Conservation (phyloP, 129 eudicot genomes). For the Flaveria sonorensis region DNA sequence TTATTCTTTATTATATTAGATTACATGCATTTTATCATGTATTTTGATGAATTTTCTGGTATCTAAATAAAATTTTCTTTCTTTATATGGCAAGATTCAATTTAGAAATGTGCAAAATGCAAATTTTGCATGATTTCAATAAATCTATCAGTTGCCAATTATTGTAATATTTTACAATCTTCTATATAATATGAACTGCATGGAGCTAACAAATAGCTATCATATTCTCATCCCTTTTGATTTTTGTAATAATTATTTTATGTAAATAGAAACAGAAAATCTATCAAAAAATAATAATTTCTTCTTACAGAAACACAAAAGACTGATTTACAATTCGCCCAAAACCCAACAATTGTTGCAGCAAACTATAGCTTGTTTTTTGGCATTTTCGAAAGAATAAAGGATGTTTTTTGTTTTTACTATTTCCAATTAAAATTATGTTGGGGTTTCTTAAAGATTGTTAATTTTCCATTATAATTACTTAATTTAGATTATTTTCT, state of each 20-base stretch:
- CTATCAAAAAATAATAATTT: not conserved
- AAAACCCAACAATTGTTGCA: not conserved
- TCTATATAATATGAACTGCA: conserved; percentile 14
- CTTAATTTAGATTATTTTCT: not conserved
- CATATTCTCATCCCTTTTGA: not conserved
- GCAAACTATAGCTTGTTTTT: not conserved
- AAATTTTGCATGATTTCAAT: conserved; percentile 23
- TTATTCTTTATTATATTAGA: not conserved
- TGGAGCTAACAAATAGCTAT: conserved; percentile 7
- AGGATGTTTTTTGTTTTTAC: not conserved
- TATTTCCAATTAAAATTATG: no score
- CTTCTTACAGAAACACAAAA: not conserved
- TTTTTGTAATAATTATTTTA: not conserved
- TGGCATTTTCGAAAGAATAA: not conserved
- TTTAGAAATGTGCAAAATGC: not conserved
- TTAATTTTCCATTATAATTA: not conserved
- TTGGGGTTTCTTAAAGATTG: not conserved
- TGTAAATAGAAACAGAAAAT: not conserved
- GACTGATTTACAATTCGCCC: not conserved
- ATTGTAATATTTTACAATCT: conserved; percentile 7
- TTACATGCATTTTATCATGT: conserved; percentile 4
- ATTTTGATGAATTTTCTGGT: not conserved
- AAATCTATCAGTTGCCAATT: conserved; percentile 17
- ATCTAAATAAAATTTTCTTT: not conserved
- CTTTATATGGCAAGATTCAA: not conserved